Evolutionary conservation across 129 eudicot genomes (phyloP).

Genomic region (Escallonia rubra): DNA sequence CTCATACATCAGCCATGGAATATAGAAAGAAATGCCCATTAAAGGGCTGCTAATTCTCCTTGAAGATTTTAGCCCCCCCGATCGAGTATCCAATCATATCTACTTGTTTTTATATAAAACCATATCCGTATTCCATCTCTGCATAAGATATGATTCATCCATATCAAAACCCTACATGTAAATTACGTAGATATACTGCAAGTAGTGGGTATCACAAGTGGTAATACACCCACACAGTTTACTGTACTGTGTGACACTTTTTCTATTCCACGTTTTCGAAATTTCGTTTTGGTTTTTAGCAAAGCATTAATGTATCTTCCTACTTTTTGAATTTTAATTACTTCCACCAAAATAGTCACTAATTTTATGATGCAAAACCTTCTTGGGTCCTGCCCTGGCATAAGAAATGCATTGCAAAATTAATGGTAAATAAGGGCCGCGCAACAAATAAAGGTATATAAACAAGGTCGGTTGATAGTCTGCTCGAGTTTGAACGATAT

Average conservation of each 20-base stretch:
- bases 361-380: background rate
- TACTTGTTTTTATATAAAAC: background rate
- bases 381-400: background rate
- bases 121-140: background rate
- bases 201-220: background rate
- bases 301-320: background rate
- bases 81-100: background rate
- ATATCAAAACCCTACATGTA: conserved; percentile 5
- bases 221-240: background rate
- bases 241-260: background rate
- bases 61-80: background rate
- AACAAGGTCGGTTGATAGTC: too few species aligned
- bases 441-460: too few species aligned
- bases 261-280: background rate
- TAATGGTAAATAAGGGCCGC: too few species aligned
- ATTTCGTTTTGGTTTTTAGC: too few species aligned
- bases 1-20: conserved; percentile 6
- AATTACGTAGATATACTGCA: background rate
- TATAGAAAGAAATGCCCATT: conserved; percentile 5
- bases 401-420: too few species aligned
- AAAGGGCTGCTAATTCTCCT: too few species aligned
- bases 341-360: background rate
- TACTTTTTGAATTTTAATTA: too few species aligned
- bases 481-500: too few species aligned
- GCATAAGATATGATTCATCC: conserved; percentile 7